A percentile compares a stretch with the other conserved stretches of the same genome.
phyloP scores from a whole-genome alignment of 2,329 filamentous ascomycete species.

The Cercospora beticola region DNA sequence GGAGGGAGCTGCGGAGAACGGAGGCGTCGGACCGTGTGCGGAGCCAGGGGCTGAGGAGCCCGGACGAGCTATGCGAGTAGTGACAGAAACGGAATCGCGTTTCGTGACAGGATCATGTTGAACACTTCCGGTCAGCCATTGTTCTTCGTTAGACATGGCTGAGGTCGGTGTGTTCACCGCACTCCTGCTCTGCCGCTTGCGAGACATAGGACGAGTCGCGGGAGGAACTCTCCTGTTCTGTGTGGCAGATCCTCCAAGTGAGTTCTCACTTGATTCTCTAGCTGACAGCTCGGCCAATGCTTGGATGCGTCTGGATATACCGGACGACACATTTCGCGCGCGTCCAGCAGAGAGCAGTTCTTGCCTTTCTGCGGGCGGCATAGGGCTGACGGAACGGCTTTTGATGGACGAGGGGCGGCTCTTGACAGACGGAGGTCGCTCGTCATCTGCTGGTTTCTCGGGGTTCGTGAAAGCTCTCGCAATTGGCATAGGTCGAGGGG shows the following conservation, averaged over 20 bases:
- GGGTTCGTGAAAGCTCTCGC: constrained; percentile 21
- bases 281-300: constrained; percentile 72
- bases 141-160: constrained; percentile 27
- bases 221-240: constrained; percentile 20
- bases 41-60: constrained; percentile 8
- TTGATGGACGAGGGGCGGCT: not conserved
- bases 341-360: constrained; percentile 19
- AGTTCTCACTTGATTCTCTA: constrained; percentile 26
- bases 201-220: constrained; percentile 24
- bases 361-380: constrained; percentile 37
- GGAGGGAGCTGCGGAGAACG: constrained; percentile 45
- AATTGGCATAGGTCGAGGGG: constrained; percentile 30
- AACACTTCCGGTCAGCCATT: constrained; percentile 43
- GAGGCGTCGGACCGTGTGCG: constrained; percentile 45
- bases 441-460: constrained; percentile 7
- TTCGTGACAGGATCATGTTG: constrained; percentile 41
- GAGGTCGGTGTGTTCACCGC: constrained; percentile 16
- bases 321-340: constrained; percentile 81
- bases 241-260: constrained; percentile 17
- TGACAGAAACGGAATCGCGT: constrained; percentile 83
- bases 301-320: constrained; percentile 92
- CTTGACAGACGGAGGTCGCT: not conserved
- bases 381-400: not conserved
- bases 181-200: constrained; percentile 25
- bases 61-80: constrained; percentile 76